Percentiles rank a stretch among this genome's conserved stretches.
These are phyloP conservation scores for Stropharia rugosoannulata DNA, from an alignment of 768 basidiomycete genomes.

Conservation along the genomic window DNA sequence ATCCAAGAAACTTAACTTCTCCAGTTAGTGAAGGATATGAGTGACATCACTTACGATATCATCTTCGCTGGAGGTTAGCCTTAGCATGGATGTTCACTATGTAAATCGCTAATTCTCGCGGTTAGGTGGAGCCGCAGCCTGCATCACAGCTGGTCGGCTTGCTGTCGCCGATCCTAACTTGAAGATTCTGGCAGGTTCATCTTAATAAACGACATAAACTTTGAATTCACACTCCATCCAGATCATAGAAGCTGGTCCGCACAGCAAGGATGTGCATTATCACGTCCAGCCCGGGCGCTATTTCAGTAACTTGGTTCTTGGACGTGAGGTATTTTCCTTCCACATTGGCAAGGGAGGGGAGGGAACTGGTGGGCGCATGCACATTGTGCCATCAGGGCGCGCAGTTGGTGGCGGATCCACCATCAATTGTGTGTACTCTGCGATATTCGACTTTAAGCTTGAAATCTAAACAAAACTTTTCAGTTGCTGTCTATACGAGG, in stretches of 20 bases:
- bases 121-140: conserved; percentile 53
- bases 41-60: conserved; percentile 12
- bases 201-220: not conserved
- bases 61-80: conserved; percentile 19
- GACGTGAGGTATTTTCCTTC: conserved; percentile 41
- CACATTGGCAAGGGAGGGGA: conserved; percentile 40
- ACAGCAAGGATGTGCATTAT: conserved; percentile 40
- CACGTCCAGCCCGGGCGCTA: conserved; percentile 58
- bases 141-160: conserved; percentile 56
- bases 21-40: not conserved
- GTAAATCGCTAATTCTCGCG: not conserved
- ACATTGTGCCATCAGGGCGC: conserved; percentile 43
- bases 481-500: conserved; percentile 56
- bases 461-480: not conserved
- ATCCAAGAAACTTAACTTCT: no score
- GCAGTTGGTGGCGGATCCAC: conserved; percentile 63
- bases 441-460: not conserved
- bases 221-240: conserved; percentile 8
- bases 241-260: conserved; percentile 59
- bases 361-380: conserved; percentile 42
- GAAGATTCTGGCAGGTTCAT: conserved; percentile 46
- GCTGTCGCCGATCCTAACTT: conserved; percentile 50
- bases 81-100: not conserved
- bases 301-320: conserved; percentile 38
- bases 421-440: conserved; percentile 49